Conservation (phyloP, 2,329 filamentous ascomycete species). For the Triangularia verruculosa region DNA sequence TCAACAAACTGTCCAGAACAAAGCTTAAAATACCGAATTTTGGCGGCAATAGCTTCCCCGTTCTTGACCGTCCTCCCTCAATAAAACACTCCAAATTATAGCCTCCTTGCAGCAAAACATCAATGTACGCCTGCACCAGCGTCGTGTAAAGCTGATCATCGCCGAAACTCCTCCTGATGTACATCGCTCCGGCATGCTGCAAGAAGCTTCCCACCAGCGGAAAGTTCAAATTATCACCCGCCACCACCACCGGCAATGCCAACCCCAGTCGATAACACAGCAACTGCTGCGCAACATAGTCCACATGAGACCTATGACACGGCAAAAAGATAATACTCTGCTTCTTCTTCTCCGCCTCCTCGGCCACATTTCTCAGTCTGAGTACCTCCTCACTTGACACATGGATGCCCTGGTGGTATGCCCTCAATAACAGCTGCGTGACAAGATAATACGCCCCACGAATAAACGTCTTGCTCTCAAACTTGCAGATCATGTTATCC, state of each 20-base stretch:
- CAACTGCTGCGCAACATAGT: constrained; percentile 91
- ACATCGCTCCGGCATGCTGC: constrained; percentile 96
- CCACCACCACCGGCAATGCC: constrained; percentile 84
- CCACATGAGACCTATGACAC: constrained; percentile 91
- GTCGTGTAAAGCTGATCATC: constrained; percentile 88
- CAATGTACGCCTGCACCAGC: constrained; percentile 94
- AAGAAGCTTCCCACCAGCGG: constrained; percentile 85
- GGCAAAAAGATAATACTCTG: constrained; percentile 96
- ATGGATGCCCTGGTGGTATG: constrained; percentile 96
- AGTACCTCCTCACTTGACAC: constrained; percentile 93
- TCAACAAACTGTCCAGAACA: constrained; percentile 83
- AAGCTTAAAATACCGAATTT: constrained; percentile 96
- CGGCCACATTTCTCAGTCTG: constrained; percentile 75
- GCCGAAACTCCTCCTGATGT: constrained; percentile 88
- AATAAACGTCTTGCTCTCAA: constrained; percentile 93
- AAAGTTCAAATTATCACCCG: constrained; percentile 95
- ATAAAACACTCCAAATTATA: constrained; percentile 98
- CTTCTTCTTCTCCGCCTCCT: constrained; percentile 78
- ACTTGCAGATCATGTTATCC: constrained; percentile 98
- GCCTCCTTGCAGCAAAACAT: constrained; percentile 83
- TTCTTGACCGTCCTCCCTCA: constrained; percentile 88
- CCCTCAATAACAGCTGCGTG: constrained; percentile 84
- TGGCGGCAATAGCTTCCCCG: constrained; percentile 87
- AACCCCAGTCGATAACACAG: constrained; percentile 94
- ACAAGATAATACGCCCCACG: constrained; percentile 84